Evolutionary conservation across 371 early-diverging fungal species (phyloP).

Genomic region (Cokeromyces recurvatus): DNA sequence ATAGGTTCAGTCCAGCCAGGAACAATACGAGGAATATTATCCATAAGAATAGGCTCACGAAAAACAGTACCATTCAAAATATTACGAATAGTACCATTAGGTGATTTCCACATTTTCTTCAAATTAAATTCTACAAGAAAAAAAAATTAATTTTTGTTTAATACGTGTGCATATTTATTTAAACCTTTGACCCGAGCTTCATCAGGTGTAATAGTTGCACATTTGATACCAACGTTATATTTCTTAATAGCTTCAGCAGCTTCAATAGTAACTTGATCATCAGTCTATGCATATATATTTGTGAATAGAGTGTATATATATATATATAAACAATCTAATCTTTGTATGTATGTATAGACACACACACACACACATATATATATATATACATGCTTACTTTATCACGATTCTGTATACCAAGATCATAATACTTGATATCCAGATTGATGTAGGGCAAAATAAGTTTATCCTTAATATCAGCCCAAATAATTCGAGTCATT

Average conservation of each 20-base stretch:
- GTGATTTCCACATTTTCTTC: conserved; percentile 95
- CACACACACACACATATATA: too few species aligned
- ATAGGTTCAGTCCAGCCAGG: conserved; percentile 94
- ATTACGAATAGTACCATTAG: conserved; percentile 94
- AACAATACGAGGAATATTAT: conserved; percentile 84
- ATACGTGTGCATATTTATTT: background rate
- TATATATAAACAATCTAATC: background rate
- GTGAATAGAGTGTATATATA: too few species aligned
- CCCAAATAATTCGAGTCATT: conserved; percentile 97
- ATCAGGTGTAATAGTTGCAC: conserved; percentile 95
- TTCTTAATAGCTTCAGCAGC: conserved; percentile 91
- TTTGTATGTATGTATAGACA: too few species aligned
- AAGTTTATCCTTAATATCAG: conserved; percentile 89
- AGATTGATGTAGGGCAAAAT: conserved; percentile 85
- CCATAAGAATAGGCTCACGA: conserved; percentile 90
- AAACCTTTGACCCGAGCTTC: conserved; percentile 79
- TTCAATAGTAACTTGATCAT: conserved; percentile 78
- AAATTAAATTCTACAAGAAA: conserved; percentile 72
- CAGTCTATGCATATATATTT: conserved; percentile 26
- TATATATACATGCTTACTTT: conserved; percentile 50
- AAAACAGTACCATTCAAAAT: conserved; percentile 93
- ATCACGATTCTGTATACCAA: conserved; percentile 91
- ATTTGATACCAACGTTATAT: conserved; percentile 95
- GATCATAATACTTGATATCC: conserved; percentile 90
- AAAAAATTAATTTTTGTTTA: background rate